phyloP scores from a whole-genome alignment of 2,329 filamentous ascomycete species.

The Stachybotrys echinatus region DNA sequence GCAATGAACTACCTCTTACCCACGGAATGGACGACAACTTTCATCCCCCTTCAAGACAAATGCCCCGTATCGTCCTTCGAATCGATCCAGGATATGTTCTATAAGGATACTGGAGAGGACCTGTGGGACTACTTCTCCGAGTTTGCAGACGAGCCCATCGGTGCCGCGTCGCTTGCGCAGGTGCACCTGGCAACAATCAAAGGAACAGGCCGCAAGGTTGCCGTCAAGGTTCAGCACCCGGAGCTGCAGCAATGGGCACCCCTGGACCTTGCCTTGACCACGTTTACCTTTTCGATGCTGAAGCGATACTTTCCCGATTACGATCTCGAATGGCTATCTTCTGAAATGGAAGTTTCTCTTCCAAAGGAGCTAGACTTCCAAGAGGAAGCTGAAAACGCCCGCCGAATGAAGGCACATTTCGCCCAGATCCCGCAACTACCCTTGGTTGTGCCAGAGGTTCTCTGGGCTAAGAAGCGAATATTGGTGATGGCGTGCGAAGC shows the following conservation, averaged over 20 bases:
- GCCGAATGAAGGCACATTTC: constrained; percentile 76
- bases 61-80: constrained; percentile 89
- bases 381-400: constrained; percentile 80
- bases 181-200: constrained; percentile 84
- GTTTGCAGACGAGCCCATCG: constrained; percentile 76
- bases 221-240: constrained; percentile 96
- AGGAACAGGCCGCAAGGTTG: constrained; percentile 78
- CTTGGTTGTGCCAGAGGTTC: constrained; percentile 79
- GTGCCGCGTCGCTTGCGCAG: constrained; percentile 89
- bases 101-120: constrained; percentile 71
- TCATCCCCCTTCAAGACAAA: constrained; percentile 91
- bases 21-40: constrained; percentile 88
- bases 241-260: constrained; percentile 83
- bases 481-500: constrained; percentile 93
- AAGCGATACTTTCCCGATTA: constrained; percentile 97
- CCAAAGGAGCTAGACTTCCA: constrained; percentile 90
- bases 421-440: constrained; percentile 67
- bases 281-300: constrained; percentile 82
- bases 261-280: constrained; percentile 79
- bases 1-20: constrained; percentile 94
- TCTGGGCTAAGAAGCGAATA: constrained; percentile 85
- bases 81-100: constrained; percentile 83
- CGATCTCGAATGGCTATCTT: constrained; percentile 90
- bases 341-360: constrained; percentile 86
- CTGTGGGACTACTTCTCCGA: constrained; percentile 81